Base-by-base conservation (phyloP, 768 basidiomycete genomes). In the Cubamyces lactineus region DNA sequence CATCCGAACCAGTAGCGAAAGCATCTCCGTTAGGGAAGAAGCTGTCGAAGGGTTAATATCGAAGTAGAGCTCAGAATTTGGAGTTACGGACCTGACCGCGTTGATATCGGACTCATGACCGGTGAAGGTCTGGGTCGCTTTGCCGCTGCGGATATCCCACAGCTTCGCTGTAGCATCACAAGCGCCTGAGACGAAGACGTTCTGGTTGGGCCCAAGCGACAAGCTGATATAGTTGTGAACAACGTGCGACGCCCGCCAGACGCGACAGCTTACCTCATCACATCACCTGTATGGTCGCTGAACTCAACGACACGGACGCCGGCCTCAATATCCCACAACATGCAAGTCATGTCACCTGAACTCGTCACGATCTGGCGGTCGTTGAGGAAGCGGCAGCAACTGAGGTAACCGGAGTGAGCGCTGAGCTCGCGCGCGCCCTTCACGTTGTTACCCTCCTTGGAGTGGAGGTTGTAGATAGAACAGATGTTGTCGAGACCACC, bases 21-120 rank as follows among this genome's bases (percentile, higher is more conserved):
- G 97, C 96, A 75, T 99, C 96, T 63, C 96, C 96, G 70, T 98
- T 98, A 41, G 96, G 96, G 92, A 98, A 99, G 79, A 98, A 99
- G 72, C 96, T 98, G 64, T 2, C 13, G 17, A 50, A 9, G 16
- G 23, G 15, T 53, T 47, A 67, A 54, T 43, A n/a, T n/a, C 28
- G 42, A 9, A 39, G 30, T 49, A 2, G 34, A n/a, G 48, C 1
- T 19, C 52, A 57, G 56, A 53, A 24, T 53, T 48, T 60, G n/a
- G 5, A 57, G 53, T 56, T 46, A 85, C 94, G 71, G 72, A 98
- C 96, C 92, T 89, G 51, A 99, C 97, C 59, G 97, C 96, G 77
- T 99, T 99, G 78, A 99, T 98, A 74, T 99, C 96, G 34, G 94
- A 95, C 75, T 98, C 96, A 71, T 99, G 96, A 26, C 96, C 96